Conservation (phyloP, 1,139 yeast species). For the Geotrichum carabidarum region DNA sequence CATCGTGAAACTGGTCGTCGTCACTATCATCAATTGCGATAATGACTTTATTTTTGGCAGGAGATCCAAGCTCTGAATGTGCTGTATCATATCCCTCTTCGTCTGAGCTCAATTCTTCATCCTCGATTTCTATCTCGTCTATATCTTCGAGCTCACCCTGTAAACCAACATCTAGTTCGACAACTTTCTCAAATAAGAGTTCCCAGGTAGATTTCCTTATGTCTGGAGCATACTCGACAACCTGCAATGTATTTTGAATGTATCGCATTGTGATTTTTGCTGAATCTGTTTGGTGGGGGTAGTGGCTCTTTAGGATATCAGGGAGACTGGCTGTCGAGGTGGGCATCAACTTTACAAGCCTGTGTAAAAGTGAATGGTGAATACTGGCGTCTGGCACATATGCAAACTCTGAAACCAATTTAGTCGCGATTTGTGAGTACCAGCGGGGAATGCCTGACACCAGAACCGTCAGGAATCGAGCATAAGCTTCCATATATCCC, state of each 20-base stretch:
- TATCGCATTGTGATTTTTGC: constrained; percentile 56
- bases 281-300: constrained; percentile 74
- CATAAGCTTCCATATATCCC: constrained; percentile 46
- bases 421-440: constrained; percentile 70
- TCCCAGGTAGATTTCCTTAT: constrained; percentile 68
- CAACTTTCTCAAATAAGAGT: constrained; percentile 66
- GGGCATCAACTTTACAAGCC: constrained; percentile 67
- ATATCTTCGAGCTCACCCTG: constrained; percentile 82
- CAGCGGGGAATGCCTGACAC: constrained; percentile 85
- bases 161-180: constrained; percentile 85
- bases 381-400: constrained; percentile 38
- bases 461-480: constrained; percentile 67
- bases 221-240: constrained; percentile 68
- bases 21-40: constrained; percentile 27
- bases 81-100: constrained; percentile 32
- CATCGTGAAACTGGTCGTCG: constrained; percentile 14
- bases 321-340: constrained; percentile 68
- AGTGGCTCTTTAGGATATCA: constrained; percentile 49
- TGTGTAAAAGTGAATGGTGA: constrained; percentile 64
- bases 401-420: constrained; percentile 56
- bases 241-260: constrained; percentile 54
- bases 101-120: constrained; percentile 40
- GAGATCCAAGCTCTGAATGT: constrained; percentile 14
- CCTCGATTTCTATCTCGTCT: constrained; percentile 69
- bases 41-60: constrained; percentile 12